Percentiles rank a stretch among this genome's conserved stretches.
Evolutionary conservation across 768 basidiomycete genomes (phyloP).

Genomic region (Boletus insuetus): DNA sequence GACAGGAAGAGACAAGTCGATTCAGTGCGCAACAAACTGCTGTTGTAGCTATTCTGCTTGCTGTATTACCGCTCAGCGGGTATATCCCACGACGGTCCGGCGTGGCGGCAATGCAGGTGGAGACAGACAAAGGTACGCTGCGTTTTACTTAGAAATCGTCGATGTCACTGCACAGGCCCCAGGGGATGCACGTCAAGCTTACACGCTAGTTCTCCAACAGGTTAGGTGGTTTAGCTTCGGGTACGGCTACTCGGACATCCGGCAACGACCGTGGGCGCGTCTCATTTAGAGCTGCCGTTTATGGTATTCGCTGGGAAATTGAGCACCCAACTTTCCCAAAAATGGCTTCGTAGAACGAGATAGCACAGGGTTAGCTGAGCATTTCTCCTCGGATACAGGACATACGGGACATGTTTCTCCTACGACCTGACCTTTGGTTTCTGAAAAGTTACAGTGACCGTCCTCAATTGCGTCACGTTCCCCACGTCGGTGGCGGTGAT

Average conservation of each 20-base stretch:
- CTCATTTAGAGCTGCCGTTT: not conserved
- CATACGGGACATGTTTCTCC: conserved; percentile 5
- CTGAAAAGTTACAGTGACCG: conserved; percentile 6
- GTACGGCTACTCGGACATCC: conserved; percentile 21
- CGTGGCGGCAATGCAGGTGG: conserved; percentile 17
- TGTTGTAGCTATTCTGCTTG: conserved; percentile 1
- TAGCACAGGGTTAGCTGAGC: conserved; percentile 25
- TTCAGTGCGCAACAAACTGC: not conserved
- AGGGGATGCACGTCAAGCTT: conserved; percentile 4
- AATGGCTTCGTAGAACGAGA: not conserved
- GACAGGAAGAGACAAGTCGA: not conserved
- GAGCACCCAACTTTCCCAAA: not conserved
- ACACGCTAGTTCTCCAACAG: conserved; percentile 5
- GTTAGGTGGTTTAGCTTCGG: conserved; percentile 11
- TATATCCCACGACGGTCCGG: not conserved
- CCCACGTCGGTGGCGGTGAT: conserved; percentile 31
- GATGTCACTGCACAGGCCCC: conserved; percentile 19
- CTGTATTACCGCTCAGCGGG: conserved; percentile 4
- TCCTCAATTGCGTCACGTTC: conserved; percentile 27
- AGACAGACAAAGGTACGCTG: conserved; percentile 15
- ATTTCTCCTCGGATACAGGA: conserved; percentile 21
- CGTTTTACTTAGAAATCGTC: conserved; percentile 6
- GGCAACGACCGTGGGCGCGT: not conserved
- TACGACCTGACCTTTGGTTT: conserved; percentile 10
- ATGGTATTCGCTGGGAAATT: conserved; percentile 1